phyloP scores from a whole-genome alignment of 2,329 filamentous ascomycete genomes.

The Xylaria polymorpha region DNA sequence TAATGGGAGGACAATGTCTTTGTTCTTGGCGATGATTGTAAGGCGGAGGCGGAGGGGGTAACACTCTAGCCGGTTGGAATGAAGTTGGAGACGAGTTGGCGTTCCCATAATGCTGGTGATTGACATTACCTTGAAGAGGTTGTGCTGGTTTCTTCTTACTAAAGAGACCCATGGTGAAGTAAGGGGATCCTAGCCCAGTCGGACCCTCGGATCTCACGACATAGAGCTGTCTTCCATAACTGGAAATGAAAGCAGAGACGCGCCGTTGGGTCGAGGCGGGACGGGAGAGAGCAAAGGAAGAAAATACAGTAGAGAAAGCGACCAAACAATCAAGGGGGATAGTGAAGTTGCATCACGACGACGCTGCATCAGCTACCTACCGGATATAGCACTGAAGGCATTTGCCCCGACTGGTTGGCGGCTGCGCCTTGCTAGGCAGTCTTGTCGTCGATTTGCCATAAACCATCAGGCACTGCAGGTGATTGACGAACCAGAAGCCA shows the following conservation, averaged over 20 bases:
- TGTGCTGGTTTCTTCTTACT: constrained; percentile 36
- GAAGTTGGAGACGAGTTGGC: constrained; percentile 16
- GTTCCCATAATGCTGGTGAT: constrained; percentile 13
- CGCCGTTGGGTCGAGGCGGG: background rate
- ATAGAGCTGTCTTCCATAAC: constrained; percentile 8
- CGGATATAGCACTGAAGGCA: background rate
- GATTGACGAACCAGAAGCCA: constrained; percentile 29
- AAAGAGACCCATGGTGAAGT: constrained; percentile 39
- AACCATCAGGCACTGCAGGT: constrained; percentile 11
- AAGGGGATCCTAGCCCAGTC: background rate
- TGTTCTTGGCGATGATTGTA: constrained; percentile 45
- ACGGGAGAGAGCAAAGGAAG: background rate
- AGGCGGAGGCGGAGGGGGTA: constrained; percentile 39
- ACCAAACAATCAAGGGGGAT: constrained; percentile 1
- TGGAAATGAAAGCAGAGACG: constrained; percentile 6
- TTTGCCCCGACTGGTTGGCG: constrained; percentile 27
- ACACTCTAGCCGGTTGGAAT: constrained; percentile 32
- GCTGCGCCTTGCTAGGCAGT: constrained; percentile 48
- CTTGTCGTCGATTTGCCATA: constrained; percentile 38
- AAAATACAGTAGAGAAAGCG: background rate
- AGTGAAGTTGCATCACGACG: constrained; percentile 5
- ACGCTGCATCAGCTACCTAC: background rate
- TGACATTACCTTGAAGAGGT: constrained; percentile 16
- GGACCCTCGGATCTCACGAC: background rate
- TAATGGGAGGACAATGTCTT: constrained; percentile 54